These are phyloP conservation scores for Vigna angularis DNA, from an alignment of 306 rosid species.

Conservation along the genomic window DNA sequence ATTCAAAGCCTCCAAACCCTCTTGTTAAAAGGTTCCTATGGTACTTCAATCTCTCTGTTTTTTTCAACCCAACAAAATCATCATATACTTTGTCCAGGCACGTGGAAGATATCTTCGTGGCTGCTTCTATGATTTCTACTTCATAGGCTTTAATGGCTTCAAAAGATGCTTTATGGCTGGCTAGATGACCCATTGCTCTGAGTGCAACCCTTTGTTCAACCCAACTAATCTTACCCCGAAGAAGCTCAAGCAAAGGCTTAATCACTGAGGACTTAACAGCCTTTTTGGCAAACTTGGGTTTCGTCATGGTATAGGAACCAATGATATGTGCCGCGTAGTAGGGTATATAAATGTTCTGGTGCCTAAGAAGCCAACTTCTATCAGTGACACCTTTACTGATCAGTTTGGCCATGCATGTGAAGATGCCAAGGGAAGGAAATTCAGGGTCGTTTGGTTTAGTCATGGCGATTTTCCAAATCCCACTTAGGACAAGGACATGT, in stretches of 20 bases:
- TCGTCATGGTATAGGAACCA: conserved; percentile 76
- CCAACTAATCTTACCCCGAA: conserved; percentile 74
- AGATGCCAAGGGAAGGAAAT: conserved; percentile 71
- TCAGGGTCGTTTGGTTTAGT: conserved; percentile 67
- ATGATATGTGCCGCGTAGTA: conserved; percentile 84
- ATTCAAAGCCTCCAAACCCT: conserved; percentile 64
- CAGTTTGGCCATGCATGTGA: conserved; percentile 72
- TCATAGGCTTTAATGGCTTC: conserved; percentile 52
- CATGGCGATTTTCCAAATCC: conserved; percentile 78
- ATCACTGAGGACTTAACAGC: conserved; percentile 63
- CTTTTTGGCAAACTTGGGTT: conserved; percentile 53
- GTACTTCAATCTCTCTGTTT: conserved; percentile 59
- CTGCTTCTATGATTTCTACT: conserved; percentile 51
- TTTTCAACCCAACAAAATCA: conserved; percentile 51
- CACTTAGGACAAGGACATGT: conserved; percentile 57
- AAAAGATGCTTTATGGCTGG: conserved; percentile 58
- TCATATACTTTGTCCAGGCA: conserved; percentile 56
- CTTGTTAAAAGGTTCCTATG: conserved; percentile 69
- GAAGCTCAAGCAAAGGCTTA: conserved; percentile 59
- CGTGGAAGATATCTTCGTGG: conserved; percentile 54
- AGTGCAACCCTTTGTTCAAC: conserved; percentile 78
- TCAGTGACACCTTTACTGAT: conserved; percentile 59
- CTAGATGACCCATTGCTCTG: conserved; percentile 72
- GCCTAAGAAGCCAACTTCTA: conserved; percentile 58
- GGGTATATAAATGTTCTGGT: conserved; percentile 77